These are phyloP conservation scores for Mycena alexandri DNA, from an alignment of 768 basidiomycete genomes.

Conservation along the genomic window DNA sequence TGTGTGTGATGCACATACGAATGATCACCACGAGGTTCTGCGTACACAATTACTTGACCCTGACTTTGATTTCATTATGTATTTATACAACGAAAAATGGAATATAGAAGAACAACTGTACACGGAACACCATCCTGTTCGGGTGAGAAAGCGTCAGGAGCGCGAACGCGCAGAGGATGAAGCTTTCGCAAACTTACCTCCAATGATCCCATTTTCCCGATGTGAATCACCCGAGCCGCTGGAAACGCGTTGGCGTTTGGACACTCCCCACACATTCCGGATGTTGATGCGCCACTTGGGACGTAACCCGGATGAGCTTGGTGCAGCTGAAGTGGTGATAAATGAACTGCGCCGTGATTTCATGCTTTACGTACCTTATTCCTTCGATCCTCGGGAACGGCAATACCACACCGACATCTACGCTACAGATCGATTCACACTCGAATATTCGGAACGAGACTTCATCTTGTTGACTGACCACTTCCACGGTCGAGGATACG, in stretches of 20 bases:
- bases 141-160: neutral
- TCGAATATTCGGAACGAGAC: neutral
- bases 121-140: neutral
- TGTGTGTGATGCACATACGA: conserved; percentile 2
- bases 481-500: neutral
- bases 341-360: neutral
- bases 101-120: neutral
- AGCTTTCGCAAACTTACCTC: neutral
- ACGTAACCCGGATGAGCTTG: neutral
- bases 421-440: neutral
- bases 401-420: neutral
- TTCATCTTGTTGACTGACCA: neutral
- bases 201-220: neutral
- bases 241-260: neutral
- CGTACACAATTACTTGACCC: conserved; percentile 19
- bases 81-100: conserved; percentile 15
- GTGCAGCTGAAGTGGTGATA: neutral
- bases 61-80: conserved; percentile 16
- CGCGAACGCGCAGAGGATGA: neutral
- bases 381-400: neutral
- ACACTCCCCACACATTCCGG: neutral
- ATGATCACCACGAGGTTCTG: conserved; percentile 16
- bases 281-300: neutral
- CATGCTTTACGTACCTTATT: neutral
- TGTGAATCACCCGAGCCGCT: neutral